Base-by-base conservation (phyloP, 805 yeast genomes). In the Myxozyma kluyveri region DNA sequence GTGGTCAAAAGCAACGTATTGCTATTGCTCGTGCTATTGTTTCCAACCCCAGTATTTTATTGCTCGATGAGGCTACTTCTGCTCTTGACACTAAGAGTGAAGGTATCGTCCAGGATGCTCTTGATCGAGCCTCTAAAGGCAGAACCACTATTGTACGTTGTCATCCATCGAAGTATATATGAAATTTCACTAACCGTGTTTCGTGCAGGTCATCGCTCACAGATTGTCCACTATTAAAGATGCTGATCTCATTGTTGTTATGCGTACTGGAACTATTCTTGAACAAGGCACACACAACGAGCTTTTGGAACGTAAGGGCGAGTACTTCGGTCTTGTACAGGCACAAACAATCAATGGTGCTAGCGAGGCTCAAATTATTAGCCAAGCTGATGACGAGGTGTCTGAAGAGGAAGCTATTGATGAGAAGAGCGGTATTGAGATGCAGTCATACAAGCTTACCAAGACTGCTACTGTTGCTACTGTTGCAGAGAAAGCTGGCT, bases 161-260 rank as follows among this genome's bases (percentile, higher is more conserved):
- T 23, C 31, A 2, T 24, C 12, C 17, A 4, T 7, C 32, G 17
- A 27, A 4, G 29, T 10, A 14, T 37, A 27, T 14, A 12, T 9
- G 6, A 14, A 29, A 1, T 2, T 3, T 14, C 4, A 18, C 42
- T 51, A 37, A 46, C 41, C 22, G n/a, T n/a, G 17, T 54, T 72
- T 78, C 4, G 82, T 81, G 35, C 75, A 78, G 72, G 70, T 90
- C 42, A 88, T 90, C 61, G 96, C 96, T 0, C 98, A 90, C 67
- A 75, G 97, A 62, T 75, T 90, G 48, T 82, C 93, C 9, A 90
- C 98, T 0, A 90, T 90, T 54, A 80, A 81, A 60, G 80, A 80
- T 58, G 81, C 84, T 49, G 78, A 78, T 51, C 65, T 79, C 51
- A 74, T 81, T 23, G 75, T 80, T 29, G 84, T 80, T 17, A 70